Evolutionary conservation across 805 yeast species (phyloP).

Genomic region (Brettanomyces bruxellensis): DNA sequence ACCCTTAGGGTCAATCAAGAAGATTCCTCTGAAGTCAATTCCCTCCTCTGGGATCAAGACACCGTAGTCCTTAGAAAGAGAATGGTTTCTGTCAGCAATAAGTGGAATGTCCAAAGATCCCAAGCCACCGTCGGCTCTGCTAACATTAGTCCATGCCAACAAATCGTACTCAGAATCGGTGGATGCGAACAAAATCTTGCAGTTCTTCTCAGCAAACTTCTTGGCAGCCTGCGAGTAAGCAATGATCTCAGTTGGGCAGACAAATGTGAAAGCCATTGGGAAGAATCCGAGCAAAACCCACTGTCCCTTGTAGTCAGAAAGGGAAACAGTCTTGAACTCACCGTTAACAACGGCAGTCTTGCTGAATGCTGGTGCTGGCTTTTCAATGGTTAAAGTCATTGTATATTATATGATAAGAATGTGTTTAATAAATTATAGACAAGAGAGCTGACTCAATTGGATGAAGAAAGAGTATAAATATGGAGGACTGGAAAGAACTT

Average conservation of each 20-base stretch:
- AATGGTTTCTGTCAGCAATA: slow-evolving; percentile 94
- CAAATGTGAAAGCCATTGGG: slow-evolving; percentile 99
- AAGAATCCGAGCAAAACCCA: slow-evolving; percentile 96
- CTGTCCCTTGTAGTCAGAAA: slow-evolving; percentile 95
- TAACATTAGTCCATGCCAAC: slow-evolving; percentile 96
- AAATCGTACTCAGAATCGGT: slow-evolving; percentile 97
- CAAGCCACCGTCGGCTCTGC: slow-evolving; percentile 96
- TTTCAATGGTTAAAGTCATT: slow-evolving; percentile 88
- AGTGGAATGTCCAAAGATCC: slow-evolving; percentile 94
- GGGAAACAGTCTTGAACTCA: slow-evolving; percentile 86
- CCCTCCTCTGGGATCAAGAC: slow-evolving; percentile 95
- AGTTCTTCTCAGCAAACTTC: slow-evolving; percentile 79
- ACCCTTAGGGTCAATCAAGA: slow-evolving; percentile 95
- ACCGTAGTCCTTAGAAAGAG: slow-evolving; percentile 93
- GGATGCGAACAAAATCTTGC: slow-evolving; percentile 90
- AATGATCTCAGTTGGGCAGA: slow-evolving; percentile 98
- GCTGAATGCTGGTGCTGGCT: slow-evolving; percentile 93
- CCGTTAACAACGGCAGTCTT: slow-evolving; percentile 98
- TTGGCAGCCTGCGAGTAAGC: slow-evolving; percentile 95
- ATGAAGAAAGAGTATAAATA: too few species aligned
- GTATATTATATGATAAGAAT: neutral
- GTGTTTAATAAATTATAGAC: too few species aligned
- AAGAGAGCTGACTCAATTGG: too few species aligned
- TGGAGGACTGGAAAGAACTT: too few species aligned
- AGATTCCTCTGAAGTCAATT: slow-evolving; percentile 95